Percentiles rank a stretch among this genome's conserved stretches.
Conservation (phyloP, 805 yeast species). For the Wickerhamomyces bovis region DNA sequence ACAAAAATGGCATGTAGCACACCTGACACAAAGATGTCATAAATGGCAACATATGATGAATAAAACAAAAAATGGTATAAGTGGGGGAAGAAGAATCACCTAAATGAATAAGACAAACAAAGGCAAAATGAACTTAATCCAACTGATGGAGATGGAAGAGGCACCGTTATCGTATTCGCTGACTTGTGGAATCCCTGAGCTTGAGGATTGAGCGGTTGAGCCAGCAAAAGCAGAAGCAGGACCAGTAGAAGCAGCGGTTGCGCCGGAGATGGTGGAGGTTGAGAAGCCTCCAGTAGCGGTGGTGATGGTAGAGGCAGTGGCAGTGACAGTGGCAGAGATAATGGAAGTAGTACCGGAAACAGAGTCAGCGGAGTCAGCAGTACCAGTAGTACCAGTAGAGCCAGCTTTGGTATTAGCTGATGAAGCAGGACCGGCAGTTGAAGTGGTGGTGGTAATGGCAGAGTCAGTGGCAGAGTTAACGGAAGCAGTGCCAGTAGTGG, state of each 20-base stretch:
- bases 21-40: too few species aligned
- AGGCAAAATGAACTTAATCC: neutral
- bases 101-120: neutral
- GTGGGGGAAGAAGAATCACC: neutral
- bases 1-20: too few species aligned
- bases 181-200: neutral
- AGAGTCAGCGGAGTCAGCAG: neutral
- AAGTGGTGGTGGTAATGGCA: too few species aligned
- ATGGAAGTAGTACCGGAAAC: neutral
- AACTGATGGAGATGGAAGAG: neutral
- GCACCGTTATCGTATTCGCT: neutral
- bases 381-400: neutral
- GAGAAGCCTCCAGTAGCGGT: neutral
- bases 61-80: too few species aligned
- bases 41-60: too few species aligned
- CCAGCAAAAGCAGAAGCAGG: neutral
- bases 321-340: neutral
- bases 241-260: neutral
- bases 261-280: neutral
- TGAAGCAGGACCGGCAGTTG: too few species aligned
- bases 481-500: too few species aligned
- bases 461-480: too few species aligned
- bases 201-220: neutral
- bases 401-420: neutral
- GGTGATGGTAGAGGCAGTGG: too few species aligned